Base-by-base conservation (phyloP, 1,284 basidiomycete species). In the Tilletia caries region DNA sequence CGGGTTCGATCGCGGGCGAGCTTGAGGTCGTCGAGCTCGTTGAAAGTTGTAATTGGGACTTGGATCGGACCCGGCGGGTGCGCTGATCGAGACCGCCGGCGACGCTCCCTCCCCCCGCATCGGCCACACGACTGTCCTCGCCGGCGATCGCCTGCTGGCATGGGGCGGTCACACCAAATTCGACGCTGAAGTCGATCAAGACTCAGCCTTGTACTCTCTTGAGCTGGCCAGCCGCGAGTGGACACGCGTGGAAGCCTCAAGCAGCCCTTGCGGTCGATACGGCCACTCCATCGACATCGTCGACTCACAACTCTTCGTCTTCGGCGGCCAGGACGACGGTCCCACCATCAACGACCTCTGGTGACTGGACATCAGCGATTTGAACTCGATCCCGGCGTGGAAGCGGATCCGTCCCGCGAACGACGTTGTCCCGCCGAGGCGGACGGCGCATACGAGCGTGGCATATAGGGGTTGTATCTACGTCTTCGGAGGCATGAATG, bases 401-500 rank as follows among this genome's bases (percentile, higher is more conserved):
- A 92, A 94, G 80, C 85, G 88, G 23, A 87, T 90, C 75, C 88
- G 90, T 70, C 89, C 91, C 27, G 69, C 67, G 64, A 84, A 85
- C 1, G 85, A 86, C 25, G 89, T 91, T 25, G 86, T 88, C 27
- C 95, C 95, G 6, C 91, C 94, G 18, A 88, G 89, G 69, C 89
- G 96, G 73, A 98, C 96, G 0, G 95, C 96, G 44, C 96, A 98
- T 85, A 89, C 93, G 70, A 91, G 92, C 79, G 88, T 98, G 65
- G 91, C 93, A 1, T 88, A 88, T 81, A 91, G 90, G 72, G 92
- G 96, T 79, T 90, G 90, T 75, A 89, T 99, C 71, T 78, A 68
- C 79, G 93, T 93, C 68, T 98, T 99, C 79, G 96, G 96, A 62
- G 96, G 96, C 67, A 99, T 97, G 5, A 96, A 99, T 79, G n/a